Percentiles rank a stretch among this genome's conserved stretches.
Evolutionary conservation across 805 yeast genomes (phyloP).

Genomic region (Zygosaccharomyces kombuchaensis): DNA sequence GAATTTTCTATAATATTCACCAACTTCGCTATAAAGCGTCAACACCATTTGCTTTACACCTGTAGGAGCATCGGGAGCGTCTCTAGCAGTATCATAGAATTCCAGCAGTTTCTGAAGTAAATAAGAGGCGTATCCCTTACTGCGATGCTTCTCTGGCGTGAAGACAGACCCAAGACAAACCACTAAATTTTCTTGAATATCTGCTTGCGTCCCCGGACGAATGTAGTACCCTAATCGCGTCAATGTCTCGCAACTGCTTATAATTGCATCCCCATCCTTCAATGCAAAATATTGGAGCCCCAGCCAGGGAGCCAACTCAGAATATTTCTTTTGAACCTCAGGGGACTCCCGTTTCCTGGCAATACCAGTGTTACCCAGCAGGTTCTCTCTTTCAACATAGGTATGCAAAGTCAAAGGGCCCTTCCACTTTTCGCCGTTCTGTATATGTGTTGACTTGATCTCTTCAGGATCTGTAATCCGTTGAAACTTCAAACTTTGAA

Average conservation of each 20-base stretch:
- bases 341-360: constrained; percentile 20
- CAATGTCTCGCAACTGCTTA: constrained; percentile 41
- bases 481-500: constrained; percentile 16
- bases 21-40: constrained; percentile 69
- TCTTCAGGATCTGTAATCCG: constrained; percentile 32
- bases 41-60: constrained; percentile 35
- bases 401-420: constrained; percentile 32
- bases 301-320: constrained; percentile 21
- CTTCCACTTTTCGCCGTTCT: constrained; percentile 36
- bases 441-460: constrained; percentile 36
- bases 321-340: constrained; percentile 14
- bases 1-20: constrained; percentile 56
- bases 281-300: constrained; percentile 39
- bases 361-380: constrained; percentile 30
- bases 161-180: constrained; percentile 57
- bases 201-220: constrained; percentile 22
- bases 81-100: constrained; percentile 31
- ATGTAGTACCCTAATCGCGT: constrained; percentile 36
- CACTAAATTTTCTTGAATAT: constrained; percentile 31
- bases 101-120: constrained; percentile 42
- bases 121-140: constrained; percentile 50
- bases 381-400: constrained; percentile 37
- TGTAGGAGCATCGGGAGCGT: constrained; percentile 21
- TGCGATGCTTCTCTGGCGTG: constrained; percentile 46
- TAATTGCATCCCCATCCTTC: constrained; percentile 31